Evolutionary conservation across 2,329 filamentous ascomycete genomes (phyloP), one percentile per base, ranked within the genome.

Genomic region (Fusarium multiceps): DNA sequence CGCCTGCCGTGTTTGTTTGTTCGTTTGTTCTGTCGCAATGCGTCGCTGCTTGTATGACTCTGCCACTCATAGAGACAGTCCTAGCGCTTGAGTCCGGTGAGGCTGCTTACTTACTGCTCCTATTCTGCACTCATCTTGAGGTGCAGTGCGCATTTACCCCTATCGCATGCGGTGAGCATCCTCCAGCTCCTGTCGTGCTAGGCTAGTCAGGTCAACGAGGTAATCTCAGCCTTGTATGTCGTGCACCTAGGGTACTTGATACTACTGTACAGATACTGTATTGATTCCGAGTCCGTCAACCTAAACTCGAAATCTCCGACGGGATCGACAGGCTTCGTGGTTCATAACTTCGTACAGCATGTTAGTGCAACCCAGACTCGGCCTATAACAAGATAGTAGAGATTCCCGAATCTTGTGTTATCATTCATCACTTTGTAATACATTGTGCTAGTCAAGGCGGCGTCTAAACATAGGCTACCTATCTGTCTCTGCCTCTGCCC

Each of bases 281-380:
- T 50, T 45, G 34, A 66, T 54, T 30, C 51, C 23, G 21, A 59
- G 45, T 27, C 41, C 55, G 21, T 34, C 34, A 25, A 28, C 23
- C 28, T 43, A 48, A 20, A 63, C 41, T 53, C 37, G 53, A 70
- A 70, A 69, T 70, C 62, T 61, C 67, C 62, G 66, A 69, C 49
- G 57, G 51, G 54, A 43, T 60, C 58, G 61, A 28, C 54, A 46
- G 37, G 45, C 48, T 55, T 60, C 28, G 42, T 53, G 27, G 13
- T 40, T 20, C 21, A 34, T 41, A 54, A 42, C 9, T 27, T 16
- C 21, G 30, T 41, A 60, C 43, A 25, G 37, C 59, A 43, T 55
- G 34, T 55, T 55, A 51, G 71, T 71, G 71, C 40, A 45, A 53
- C 40, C 60, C 47, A 54, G 48, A 62, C 57, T 64, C 55, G 46